Evolutionary conservation across 495 filamentous ascomycete genomes (phyloP), one percentile per base, ranked within the genome.

Genomic region (Penicillium paradoxum): DNA sequence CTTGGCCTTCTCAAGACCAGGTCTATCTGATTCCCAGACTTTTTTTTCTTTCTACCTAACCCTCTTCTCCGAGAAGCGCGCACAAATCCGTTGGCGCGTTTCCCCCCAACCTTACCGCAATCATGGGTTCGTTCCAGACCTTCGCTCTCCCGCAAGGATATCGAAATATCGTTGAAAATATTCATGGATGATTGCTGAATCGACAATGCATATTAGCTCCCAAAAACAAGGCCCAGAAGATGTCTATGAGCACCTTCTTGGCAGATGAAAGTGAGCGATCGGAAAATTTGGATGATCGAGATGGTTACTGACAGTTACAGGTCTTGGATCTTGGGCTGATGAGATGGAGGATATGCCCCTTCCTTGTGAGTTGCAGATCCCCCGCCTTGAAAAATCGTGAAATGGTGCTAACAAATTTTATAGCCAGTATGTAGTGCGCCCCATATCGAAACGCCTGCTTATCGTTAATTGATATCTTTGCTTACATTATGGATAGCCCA

Each of bases 281-380:
- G 45, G 15, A 45, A 36, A 51, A 45, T 54, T 46, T 48, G 33
- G 54, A 44, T 53, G 24, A 41, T 30, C 45, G 45, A 45, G 42
- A 58, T 45, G 53, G 40, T 56, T 57, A 54, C 63, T 62, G 70
- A 61, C 75, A 79, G 67, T 79, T 61, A 58, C 65, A 96, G 91
- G 85, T 59, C 82, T 89, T 58, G 90, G 90, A 65, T 96, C 93
- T 54, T 98, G 93, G 93, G 93, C 93, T 57, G 93, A 97, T 76
- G 93, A 98, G 65, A 95, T 97, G 79, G 93, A 97, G 67, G 88
- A 93, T 59, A 79, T 80, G 74, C 83, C 85, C 49, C 73, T 87
- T 55, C 75, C 79, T 69, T 74, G 89, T 91, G 84, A 76, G 82
- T 74, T 54, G 17, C 52, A 55, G 18, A 48, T 44, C 49, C 45